Evolutionary conservation across 345 rosid genomes (phyloP).

Genomic region (Xanthoceras sorbifolium): DNA sequence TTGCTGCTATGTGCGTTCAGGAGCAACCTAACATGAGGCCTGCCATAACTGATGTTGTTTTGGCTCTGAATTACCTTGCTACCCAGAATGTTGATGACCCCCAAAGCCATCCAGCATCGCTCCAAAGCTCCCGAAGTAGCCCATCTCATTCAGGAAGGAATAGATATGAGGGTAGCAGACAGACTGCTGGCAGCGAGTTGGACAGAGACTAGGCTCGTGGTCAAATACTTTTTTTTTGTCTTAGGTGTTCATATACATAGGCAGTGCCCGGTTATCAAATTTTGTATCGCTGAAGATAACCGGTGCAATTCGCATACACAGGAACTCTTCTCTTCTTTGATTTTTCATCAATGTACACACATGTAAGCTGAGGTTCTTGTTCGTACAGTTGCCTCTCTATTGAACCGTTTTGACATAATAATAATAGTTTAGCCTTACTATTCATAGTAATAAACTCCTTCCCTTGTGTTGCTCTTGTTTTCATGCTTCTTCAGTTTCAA

Average conservation of each 20-base stretch:
- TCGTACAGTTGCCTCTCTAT: slow-evolving; percentile 31
- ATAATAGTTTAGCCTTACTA: slow-evolving; percentile 22
- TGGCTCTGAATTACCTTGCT: slow-evolving; percentile 77
- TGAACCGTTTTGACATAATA: slow-evolving; percentile 24
- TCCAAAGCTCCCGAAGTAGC: slow-evolving; percentile 34
- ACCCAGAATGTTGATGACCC: slow-evolving; percentile 54
- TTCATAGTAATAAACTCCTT: neutral
- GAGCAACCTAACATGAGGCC: slow-evolving; percentile 90
- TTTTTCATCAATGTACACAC: slow-evolving; percentile 35
- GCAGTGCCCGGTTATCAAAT: slow-evolving; percentile 38
- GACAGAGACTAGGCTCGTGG: neutral
- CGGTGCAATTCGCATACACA: slow-evolving; percentile 25
- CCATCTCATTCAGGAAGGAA: slow-evolving; percentile 5
- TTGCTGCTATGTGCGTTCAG: slow-evolving; percentile 95
- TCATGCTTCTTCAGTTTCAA: neutral
- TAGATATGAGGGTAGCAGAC: slow-evolving; percentile 22
- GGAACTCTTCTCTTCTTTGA: slow-evolving; percentile 6
- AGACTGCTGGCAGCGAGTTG: neutral
- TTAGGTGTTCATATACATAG: slow-evolving; percentile 15
- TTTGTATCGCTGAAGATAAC: slow-evolving; percentile 35
- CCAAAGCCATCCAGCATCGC: slow-evolving; percentile 24
- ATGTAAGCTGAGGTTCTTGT: slow-evolving; percentile 41
- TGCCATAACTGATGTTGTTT: slow-evolving; percentile 68
- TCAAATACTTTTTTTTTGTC: slow-evolving; percentile 3
- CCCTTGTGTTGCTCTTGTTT: neutral